phyloP scores from a whole-genome alignment of 495 filamentous ascomycete species.

The Daldinia concentrica region DNA sequence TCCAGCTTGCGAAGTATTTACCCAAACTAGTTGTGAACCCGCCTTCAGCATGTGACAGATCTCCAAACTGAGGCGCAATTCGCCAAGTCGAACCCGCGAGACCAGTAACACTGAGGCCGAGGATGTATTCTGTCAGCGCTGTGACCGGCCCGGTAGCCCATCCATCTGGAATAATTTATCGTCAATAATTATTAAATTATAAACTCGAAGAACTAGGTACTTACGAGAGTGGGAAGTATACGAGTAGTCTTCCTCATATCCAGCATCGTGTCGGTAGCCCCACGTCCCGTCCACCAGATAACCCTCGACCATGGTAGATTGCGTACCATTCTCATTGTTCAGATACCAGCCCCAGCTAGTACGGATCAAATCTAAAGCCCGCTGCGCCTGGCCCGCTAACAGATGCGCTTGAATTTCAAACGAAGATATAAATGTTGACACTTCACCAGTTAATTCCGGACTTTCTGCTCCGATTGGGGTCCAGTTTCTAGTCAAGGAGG shows the following conservation, averaged over 20 bases:
- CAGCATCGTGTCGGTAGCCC: constrained; percentile 65
- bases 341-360: constrained; percentile 72
- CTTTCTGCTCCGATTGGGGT: constrained; percentile 66
- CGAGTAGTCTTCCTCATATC: constrained; percentile 59
- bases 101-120: constrained; percentile 64
- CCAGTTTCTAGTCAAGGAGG: constrained; percentile 62
- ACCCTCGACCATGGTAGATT: constrained; percentile 71
- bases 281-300: constrained; percentile 67
- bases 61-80: constrained; percentile 67
- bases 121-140: constrained; percentile 64
- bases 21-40: constrained; percentile 68
- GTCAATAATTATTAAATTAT: constrained; percentile 10
- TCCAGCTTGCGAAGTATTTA: constrained; percentile 47
- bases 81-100: constrained; percentile 63
- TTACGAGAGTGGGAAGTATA: constrained; percentile 64
- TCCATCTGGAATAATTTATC: constrained; percentile 49
- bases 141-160: constrained; percentile 69
- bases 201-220: constrained; percentile 3
- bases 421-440: constrained; percentile 70
- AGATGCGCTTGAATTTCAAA: constrained; percentile 73
- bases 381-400: constrained; percentile 57
- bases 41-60: constrained; percentile 63
- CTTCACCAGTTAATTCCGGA: constrained; percentile 66
- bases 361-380: constrained; percentile 68
- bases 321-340: constrained; percentile 67